phyloP scores from a whole-genome alignment of 768 basidiomycete species.

The Macrocybe gigantea region DNA sequence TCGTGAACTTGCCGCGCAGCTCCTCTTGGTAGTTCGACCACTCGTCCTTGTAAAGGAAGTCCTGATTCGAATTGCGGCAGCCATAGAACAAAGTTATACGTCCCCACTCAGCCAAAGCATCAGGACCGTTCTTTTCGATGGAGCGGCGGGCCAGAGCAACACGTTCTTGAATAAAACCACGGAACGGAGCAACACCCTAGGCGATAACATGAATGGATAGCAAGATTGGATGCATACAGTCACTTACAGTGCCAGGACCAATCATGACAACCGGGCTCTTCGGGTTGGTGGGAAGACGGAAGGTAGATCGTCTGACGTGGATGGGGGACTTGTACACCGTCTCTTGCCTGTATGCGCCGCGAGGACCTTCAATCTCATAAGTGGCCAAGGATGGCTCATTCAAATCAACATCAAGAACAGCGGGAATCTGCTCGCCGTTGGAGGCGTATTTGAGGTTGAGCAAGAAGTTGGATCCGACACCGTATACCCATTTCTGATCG shows the following conservation, averaged over 20 bases:
- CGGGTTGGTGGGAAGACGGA: slow-evolving; percentile 94
- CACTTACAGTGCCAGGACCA: slow-evolving; percentile 92
- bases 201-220: slow-evolving; percentile 7
- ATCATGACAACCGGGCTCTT: slow-evolving; percentile 99
- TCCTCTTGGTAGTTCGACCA: slow-evolving; percentile 87
- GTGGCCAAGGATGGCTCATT: slow-evolving; percentile 45
- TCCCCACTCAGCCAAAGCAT: slow-evolving; percentile 95
- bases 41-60: slow-evolving; percentile 93
- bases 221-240: neutral
- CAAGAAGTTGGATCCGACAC: slow-evolving; percentile 93
- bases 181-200: slow-evolving; percentile 98
- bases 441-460: slow-evolving; percentile 83
- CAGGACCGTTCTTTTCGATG: slow-evolving; percentile 90
- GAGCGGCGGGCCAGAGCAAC: slow-evolving; percentile 93
- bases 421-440: slow-evolving; percentile 48
- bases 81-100: slow-evolving; percentile 94
- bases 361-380: slow-evolving; percentile 88
- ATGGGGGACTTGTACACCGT: slow-evolving; percentile 80
- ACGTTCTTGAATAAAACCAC: slow-evolving; percentile 97
- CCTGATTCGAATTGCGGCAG: slow-evolving; percentile 82
- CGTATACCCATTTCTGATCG: slow-evolving; percentile 67
- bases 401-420: slow-evolving; percentile 27
- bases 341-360: slow-evolving; percentile 73
- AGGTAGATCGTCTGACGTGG: slow-evolving; percentile 94
- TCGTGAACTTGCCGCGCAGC: slow-evolving; percentile 85